Evolutionary conservation across 164 flowering plant genomes (phyloP).

Genomic region (Platanus orientalis): DNA sequence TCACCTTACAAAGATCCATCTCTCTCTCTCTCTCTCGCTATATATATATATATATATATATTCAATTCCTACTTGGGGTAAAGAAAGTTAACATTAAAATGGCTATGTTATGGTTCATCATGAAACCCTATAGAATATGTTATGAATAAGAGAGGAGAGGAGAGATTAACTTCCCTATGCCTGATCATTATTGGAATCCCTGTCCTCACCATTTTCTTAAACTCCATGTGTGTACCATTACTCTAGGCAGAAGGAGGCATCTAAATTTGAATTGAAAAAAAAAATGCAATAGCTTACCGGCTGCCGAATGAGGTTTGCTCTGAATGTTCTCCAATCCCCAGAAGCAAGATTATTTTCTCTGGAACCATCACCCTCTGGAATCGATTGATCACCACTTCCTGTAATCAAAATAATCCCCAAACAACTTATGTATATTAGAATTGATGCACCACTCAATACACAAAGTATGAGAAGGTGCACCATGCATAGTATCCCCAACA

Average conservation of each 20-base stretch:
- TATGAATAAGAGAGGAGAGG: not conserved
- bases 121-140: too few relatives aligned
- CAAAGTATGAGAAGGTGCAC: too few relatives aligned
- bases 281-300: constrained; percentile 44
- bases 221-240: not conserved
- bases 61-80: too few relatives aligned
- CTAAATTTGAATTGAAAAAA: not conserved
- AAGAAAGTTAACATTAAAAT: too few relatives aligned
- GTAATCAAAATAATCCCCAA: not conserved
- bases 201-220: not conserved
- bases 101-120: not conserved
- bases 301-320: constrained; percentile 64
- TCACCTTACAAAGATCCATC: too few relatives aligned
- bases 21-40: too few relatives aligned
- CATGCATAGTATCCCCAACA: too few relatives aligned
- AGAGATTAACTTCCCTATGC: not conserved
- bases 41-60: too few relatives aligned
- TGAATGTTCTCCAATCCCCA: constrained; percentile 83
- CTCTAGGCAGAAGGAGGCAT: not conserved
- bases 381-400: constrained; percentile 49
- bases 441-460: too few relatives aligned
- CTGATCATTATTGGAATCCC: not conserved
- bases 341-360: constrained; percentile 36
- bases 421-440: too few relatives aligned
- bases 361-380: constrained; percentile 48